phyloP scores from a whole-genome alignment of 2,329 filamentous ascomycete genomes.

The Geosmithia morbida region DNA sequence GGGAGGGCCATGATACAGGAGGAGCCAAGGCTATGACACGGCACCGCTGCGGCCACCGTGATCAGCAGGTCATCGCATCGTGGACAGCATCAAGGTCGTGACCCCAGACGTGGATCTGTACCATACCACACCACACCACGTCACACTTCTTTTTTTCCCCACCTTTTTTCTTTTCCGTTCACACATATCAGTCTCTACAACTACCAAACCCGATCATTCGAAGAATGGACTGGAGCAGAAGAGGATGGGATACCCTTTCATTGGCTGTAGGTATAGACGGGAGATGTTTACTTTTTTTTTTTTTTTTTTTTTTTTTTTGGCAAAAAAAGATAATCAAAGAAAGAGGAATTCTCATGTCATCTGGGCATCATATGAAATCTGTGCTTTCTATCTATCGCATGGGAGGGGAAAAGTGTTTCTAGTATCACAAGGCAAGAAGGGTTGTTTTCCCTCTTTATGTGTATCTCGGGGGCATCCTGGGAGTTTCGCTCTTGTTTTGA shows the following conservation, averaged over 20 bases:
- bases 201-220: not conserved
- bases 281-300: conserved; percentile 1
- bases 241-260: conserved; percentile 19
- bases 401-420: not conserved
- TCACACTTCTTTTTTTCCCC: not conserved
- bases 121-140: no score
- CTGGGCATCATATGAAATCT: not conserved
- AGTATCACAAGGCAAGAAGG: not conserved
- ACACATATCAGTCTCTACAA: not conserved
- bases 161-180: not conserved
- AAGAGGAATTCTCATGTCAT: not conserved
- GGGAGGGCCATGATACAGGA: conserved; percentile 8
- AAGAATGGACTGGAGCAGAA: conserved; percentile 2
- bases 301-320: not conserved
- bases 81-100: not conserved
- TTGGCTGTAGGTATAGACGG: conserved; percentile 20
- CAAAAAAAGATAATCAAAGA: not conserved
- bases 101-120: no score
- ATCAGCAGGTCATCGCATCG: no score
- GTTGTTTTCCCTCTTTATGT: not conserved
- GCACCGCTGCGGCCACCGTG: not conserved
- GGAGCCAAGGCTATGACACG: conserved; percentile 3
- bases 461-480: not conserved
- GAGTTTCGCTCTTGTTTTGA: not conserved
- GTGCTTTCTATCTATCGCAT: not conserved